Conservation (phyloP, 2,329 filamentous ascomycete species). For the Leptoxyphium fumago region DNA sequence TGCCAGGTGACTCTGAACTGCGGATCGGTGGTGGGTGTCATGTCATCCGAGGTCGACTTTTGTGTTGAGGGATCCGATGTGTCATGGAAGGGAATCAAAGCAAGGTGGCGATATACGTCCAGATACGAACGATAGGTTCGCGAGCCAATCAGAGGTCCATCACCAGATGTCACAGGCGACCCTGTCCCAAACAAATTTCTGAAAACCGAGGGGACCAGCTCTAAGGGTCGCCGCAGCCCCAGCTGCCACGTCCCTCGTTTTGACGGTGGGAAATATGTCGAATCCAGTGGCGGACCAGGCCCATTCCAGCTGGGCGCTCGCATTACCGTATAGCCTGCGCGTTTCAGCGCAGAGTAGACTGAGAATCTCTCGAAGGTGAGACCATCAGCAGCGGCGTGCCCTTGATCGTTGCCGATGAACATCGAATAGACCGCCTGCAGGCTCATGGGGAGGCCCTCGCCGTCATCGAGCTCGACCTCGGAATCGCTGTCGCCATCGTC, state of each 20-base stretch:
- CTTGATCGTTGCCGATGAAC: conserved; percentile 47
- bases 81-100: conserved; percentile 58
- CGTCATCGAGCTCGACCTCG: conserved; percentile 22
- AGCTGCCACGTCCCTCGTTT: conserved; percentile 14
- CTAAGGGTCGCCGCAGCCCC: conserved; percentile 19
- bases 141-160: conserved; percentile 36
- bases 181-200: too few species aligned
- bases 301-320: conserved; percentile 42
- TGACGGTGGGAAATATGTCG: conserved; percentile 12
- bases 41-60: conserved; percentile 12
- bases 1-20: conserved; percentile 66
- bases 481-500: neutral
- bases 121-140: conserved; percentile 41
- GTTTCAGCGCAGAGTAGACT: conserved; percentile 73
- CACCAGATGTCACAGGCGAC: neutral
- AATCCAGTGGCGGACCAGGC: conserved; percentile 7
- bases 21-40: conserved; percentile 17
- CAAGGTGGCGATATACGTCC: conserved; percentile 62
- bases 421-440: conserved; percentile 80
- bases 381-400: conserved; percentile 35
- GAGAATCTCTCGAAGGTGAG: conserved; percentile 66
- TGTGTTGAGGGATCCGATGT: conserved; percentile 28
- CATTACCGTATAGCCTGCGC: conserved; percentile 67
- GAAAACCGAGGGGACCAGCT: conserved; percentile 12
- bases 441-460: conserved; percentile 55